Evolutionary conservation across 73 alveolate species (phyloP), one percentile per base, ranked within the genome.

Genomic region (Symbiodinium pilosum): DNA sequence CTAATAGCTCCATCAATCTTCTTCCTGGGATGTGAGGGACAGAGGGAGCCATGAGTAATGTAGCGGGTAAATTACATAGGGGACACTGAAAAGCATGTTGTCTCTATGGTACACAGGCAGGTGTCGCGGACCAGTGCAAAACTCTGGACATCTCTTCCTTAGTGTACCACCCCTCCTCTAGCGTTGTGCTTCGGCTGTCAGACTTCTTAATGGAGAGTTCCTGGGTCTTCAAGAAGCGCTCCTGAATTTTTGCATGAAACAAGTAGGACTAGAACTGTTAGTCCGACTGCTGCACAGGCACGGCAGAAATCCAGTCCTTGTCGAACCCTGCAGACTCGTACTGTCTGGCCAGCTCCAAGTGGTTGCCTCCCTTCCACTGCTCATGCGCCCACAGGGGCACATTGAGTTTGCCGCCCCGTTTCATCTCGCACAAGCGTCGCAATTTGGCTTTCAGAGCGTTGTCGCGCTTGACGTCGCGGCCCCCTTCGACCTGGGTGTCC

Each of bases 101-200:
- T n/a, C n/a, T n/a, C n/a, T n/a, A n/a, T n/a, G n/a, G n/a, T n/a
- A n/a, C n/a, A n/a, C n/a, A n/a, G n/a, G n/a, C 59, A 9, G 14
- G 75, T 30, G 30, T 86, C 93, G 93, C 18, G 64, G 47, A 51
- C 93, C 93, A 86, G 36, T 52, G 93, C 54, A 86, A n/a, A 4
- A 86, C 93, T 56, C 40, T 47, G 12, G 11, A 3, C 93, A 86
- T 86, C 39, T 86, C 93, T 12, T 86, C 93, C 41, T 39, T 47
- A 51, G 93, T 34, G 56, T 86, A 86, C 93, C 93, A 86, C 2
- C 93, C 93, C 52, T 51, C 83, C 26, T 34, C 83, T 12, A 86
- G 38, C 12, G 36, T 51, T 52, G 3, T 51, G n/a, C 41, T 44
- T 24, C 14, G 32, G 41, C 41, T 1, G 40, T 86, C 83, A 51